Percentiles rank a stretch among this genome's conserved stretches.
phyloP scores from a whole-genome alignment of 2,329 filamentous ascomycete genomes.

The Aureobasidium sp. region DNA sequence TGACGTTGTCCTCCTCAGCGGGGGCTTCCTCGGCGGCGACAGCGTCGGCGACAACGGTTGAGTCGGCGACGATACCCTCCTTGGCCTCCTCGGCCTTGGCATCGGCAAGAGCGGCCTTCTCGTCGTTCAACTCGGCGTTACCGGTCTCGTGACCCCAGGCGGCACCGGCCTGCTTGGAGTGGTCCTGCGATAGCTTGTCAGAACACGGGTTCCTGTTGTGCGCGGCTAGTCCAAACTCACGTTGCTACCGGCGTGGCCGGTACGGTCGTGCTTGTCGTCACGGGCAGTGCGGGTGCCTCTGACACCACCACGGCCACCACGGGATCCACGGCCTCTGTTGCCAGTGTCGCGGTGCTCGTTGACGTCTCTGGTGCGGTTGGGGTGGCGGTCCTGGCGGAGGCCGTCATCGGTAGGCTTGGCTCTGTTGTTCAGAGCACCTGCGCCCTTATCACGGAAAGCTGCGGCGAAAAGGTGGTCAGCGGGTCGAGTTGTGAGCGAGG shows the following conservation, averaged over 20 bases:
- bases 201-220: not conserved
- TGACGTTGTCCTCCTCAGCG: constrained; percentile 64
- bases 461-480: constrained; percentile 9
- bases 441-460: constrained; percentile 88
- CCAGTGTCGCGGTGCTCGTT: constrained; percentile 20
- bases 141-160: constrained; percentile 83
- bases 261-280: constrained; percentile 56
- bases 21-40: constrained; percentile 38
- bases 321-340: constrained; percentile 39
- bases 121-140: constrained; percentile 77
- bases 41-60: constrained; percentile 31
- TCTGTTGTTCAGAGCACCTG: constrained; percentile 75
- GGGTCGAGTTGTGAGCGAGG: not conserved
- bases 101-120: constrained; percentile 83
- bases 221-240: constrained; percentile 35
- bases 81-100: constrained; percentile 79
- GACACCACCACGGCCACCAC: constrained; percentile 46
- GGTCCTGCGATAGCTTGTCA: constrained; percentile 47
- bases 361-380: constrained; percentile 21
- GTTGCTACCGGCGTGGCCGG: constrained; percentile 37
- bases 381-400: constrained; percentile 39
- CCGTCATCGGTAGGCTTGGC: constrained; percentile 67
- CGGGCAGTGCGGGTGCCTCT: constrained; percentile 43
- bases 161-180: constrained; percentile 79
- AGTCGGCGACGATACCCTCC: constrained; percentile 33